Evolutionary conservation across 2,329 filamentous ascomycete genomes (phyloP), one percentile per base, ranked within the genome.

Genomic region (Didymella keratinophila): DNA sequence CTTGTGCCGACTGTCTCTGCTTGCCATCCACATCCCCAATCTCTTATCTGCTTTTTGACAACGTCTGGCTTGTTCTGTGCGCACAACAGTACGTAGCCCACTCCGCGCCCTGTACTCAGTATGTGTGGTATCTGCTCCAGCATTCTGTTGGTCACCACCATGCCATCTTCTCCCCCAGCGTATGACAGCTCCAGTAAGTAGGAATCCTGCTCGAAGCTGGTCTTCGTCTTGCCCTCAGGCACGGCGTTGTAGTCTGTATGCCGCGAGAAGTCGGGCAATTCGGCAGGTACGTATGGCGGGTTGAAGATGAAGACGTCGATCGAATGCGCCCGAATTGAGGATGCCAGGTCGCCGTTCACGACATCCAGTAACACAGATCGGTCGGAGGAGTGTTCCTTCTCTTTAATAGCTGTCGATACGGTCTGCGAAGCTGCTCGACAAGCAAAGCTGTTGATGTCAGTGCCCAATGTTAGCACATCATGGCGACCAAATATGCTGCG

Each of bases 221-320:
- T 72, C n/a, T 67, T 64, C 11, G 61, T 58, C 36, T 70, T 53
- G 30, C 68, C 68, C 8, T 62, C 32, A 6, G 65, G 61, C 12
- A 71, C 30, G 7, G 60, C 51, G 43, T 77, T 76, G 63, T 72
- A 77, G 18, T 52, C 57, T 18, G 66, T 60, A 55, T 78, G 76
- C 45, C 69, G 67, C 5, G 83, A 78, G 34, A 84, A 77, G 23
- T 78, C 74, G 1, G 94, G 93, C 58, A 96, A 79, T 25, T 89
- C 84, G 2, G 93, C 96, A 2, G 95, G 95, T 14, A 99, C 95
- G 74, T 99, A 99, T 0, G 95, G 95, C 52, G 95, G 95, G 74
- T 99, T 99, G 83, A 98, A 99, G 27, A 99, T 84, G 62, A 99
- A 83, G 11, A 99, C 84, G 73, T 99, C 95, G 5, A 96, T 84